Evolutionary conservation across 345 rosid species (phyloP), one percentile per base, ranked within the genome.

Genomic region (Luvunga scandens): DNA sequence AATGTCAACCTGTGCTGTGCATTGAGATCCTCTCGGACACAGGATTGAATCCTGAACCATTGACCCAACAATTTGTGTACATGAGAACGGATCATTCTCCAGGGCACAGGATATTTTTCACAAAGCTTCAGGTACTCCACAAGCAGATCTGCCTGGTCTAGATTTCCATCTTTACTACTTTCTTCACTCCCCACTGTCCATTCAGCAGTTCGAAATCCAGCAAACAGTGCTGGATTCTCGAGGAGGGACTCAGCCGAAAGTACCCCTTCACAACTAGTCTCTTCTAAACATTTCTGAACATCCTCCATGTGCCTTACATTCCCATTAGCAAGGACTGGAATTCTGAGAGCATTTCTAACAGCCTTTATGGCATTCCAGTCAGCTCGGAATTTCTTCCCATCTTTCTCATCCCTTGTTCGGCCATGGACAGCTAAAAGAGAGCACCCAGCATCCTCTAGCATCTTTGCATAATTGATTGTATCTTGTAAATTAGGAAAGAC

Each of bases 381-480:
- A 0, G 99, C 98, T 42, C 94, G 85, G 70, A 90, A 66, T 80
- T 92, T 95, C 85, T 87, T 96, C 64, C 94, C 95, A 48, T 94
- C 98, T 78, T 92, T 94, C 87, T 93, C 89, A 73, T 91, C 97
- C 81, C 97, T 85, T 0, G 97, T 95, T 74, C 99, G 79, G 4
- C 98, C 98, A 62, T 95, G 99, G 50, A 95, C 98, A 53, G 99
- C 99, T 66, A 95, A 73, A 56, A 95, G 88, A 3, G 94, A 90
- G 84, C 99, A 95, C 63, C 99, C 99, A 38, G 99, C 99, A 33
- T 89, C 98, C 85, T 93, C 98, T 38, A 95, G 86, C 98, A 95
- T 92, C 87, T 80, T 94, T 14, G 98, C 99, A 38, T 96, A 96
- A 9, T 69, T 85, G 45, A 96, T 82, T 5, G 98, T 96, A 55